phyloP scores from a whole-genome alignment of 2,329 filamentous ascomycete genomes.

The Ceratocystis alfenasii region DNA sequence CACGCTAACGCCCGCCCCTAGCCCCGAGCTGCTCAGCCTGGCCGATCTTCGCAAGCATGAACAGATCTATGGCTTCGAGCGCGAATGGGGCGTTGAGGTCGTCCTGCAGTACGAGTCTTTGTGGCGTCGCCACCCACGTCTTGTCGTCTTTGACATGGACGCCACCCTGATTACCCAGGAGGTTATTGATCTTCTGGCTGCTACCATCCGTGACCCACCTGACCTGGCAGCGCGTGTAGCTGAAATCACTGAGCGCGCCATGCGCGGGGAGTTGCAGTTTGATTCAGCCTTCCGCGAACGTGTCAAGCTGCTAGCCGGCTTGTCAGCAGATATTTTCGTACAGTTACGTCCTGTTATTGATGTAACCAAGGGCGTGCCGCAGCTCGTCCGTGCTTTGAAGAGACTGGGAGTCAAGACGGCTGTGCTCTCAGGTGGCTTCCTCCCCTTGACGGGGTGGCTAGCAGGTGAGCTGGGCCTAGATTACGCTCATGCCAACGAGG shows the following conservation, averaged over 20 bases:
- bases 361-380: constrained; percentile 67
- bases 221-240: constrained; percentile 74
- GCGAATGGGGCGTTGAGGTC: constrained; percentile 80
- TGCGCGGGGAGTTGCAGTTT: constrained; percentile 94
- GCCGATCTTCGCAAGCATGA: constrained; percentile 67
- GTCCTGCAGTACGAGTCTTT: constrained; percentile 62
- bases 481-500: constrained; percentile 79
- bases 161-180: constrained; percentile 94
- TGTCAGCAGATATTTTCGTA: constrained; percentile 67
- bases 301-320: constrained; percentile 67
- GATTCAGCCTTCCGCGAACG: constrained; percentile 69
- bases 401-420: constrained; percentile 74
- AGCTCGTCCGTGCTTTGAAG: constrained; percentile 63
- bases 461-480: constrained; percentile 71
- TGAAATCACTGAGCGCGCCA: constrained; percentile 81
- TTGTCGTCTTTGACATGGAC: constrained; percentile 98
- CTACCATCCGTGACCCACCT: constrained; percentile 53
- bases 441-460: constrained; percentile 78
- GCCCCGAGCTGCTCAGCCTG: constrained; percentile 51
- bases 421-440: constrained; percentile 84
- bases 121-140: constrained; percentile 65
- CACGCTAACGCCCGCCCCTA: constrained; percentile 48
- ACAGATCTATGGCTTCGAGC: constrained; percentile 70
- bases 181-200: constrained; percentile 89
- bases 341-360: constrained; percentile 62